A percentile compares a stretch with the other conserved stretches of the same genome.
Conservation (phyloP, 1,284 basidiomycete species). For the Leccinum griseonigrum region DNA sequence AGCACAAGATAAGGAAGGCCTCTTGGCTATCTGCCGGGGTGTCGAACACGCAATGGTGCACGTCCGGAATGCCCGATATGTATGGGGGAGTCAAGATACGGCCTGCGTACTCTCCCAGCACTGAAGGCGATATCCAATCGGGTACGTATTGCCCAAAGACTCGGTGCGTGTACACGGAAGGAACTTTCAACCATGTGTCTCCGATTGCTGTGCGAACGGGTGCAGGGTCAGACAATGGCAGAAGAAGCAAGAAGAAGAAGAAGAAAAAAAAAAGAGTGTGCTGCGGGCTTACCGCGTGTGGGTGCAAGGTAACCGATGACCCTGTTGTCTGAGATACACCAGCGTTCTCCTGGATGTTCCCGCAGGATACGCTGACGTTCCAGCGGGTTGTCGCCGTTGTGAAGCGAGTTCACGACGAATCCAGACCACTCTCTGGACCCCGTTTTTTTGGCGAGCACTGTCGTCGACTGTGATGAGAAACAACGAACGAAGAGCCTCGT, state of each 20-base stretch:
- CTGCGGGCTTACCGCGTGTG: slow-evolving; percentile 51
- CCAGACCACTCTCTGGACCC: slow-evolving; percentile 41
- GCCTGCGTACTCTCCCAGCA: slow-evolving; percentile 40
- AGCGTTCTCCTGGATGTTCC: slow-evolving; percentile 55
- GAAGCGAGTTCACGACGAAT: slow-evolving; percentile 46
- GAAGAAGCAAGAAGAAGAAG: not conserved
- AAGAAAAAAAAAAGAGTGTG: not conserved
- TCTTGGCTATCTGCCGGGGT: slow-evolving; percentile 21
- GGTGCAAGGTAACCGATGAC: slow-evolving; percentile 65
- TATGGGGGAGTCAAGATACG: slow-evolving; percentile 61
- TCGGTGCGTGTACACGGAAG: slow-evolving; percentile 51
- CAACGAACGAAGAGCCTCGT: not conserved
- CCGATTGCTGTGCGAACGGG: slow-evolving; percentile 48
- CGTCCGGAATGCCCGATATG: slow-evolving; percentile 51
- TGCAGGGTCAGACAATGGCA: slow-evolving; percentile 22
- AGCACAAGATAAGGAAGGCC: slow-evolving; percentile 47
- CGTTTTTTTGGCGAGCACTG: slow-evolving; percentile 49
- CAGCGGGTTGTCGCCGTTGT: slow-evolving; percentile 49
- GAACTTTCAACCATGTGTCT: slow-evolving; percentile 63
- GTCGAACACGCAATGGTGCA: slow-evolving; percentile 40
- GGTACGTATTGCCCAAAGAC: slow-evolving; percentile 48
- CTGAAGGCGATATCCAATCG: slow-evolving; percentile 44
- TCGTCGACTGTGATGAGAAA: slow-evolving; percentile 11
- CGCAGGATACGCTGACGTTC: slow-evolving; percentile 48
- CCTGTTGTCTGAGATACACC: slow-evolving; percentile 49